Conservation (phyloP, 768 basidiomycete species). For the Podaxis carcinomalis region DNA sequence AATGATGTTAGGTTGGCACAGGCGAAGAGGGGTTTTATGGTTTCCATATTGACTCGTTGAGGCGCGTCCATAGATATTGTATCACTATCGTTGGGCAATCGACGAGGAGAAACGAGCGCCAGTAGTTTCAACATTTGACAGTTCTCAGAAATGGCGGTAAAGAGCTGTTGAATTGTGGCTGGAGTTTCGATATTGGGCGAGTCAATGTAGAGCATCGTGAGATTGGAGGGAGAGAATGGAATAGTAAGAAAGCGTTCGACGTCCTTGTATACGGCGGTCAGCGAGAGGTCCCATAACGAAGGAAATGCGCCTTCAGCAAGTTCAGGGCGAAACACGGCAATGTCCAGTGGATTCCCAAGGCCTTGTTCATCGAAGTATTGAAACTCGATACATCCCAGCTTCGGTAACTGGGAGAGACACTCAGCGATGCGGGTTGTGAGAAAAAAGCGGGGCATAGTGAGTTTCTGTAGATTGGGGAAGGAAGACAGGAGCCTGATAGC, state of each 20-base stretch:
- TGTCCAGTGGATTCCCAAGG: conserved; percentile 3
- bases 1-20: conserved; percentile 25
- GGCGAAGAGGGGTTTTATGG: conserved; percentile 22
- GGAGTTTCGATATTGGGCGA: neutral
- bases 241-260: conserved; percentile 8
- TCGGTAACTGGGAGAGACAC: conserved; percentile 5
- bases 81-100: neutral
- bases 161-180: neutral
- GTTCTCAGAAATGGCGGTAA: conserved; percentile 8
- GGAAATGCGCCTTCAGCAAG: conserved; percentile 4
- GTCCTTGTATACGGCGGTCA: conserved; percentile 1
- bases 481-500: neutral
- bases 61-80: neutral
- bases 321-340: neutral
- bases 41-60: conserved; percentile 16
- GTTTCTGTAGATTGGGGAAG: conserved; percentile 3
- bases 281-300: conserved; percentile 8
- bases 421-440: conserved; percentile 1
- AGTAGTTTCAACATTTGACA: conserved; percentile 7
- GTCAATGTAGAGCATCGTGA: conserved; percentile 7
- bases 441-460: conserved; percentile 11
- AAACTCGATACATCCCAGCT: conserved; percentile 11
- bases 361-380: conserved; percentile 9
- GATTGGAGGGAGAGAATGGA: conserved; percentile 3
- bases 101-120: conserved; percentile 3